These are phyloP conservation scores for Calonectria montana DNA, from an alignment of 2,329 filamentous ascomycete genomes.

Conservation along the genomic window DNA sequence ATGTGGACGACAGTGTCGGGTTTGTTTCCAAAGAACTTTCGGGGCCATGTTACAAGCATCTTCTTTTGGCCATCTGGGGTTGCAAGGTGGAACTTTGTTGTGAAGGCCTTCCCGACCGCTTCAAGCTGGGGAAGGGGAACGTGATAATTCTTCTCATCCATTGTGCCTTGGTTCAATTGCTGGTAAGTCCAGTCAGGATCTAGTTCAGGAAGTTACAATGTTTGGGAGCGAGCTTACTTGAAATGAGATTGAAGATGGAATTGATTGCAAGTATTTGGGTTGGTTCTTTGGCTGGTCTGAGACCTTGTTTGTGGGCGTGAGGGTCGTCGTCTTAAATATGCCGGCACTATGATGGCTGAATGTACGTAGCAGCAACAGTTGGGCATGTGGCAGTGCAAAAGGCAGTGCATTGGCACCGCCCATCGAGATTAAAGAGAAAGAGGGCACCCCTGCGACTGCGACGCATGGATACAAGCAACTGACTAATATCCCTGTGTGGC, in stretches of 20 bases:
- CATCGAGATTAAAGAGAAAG: neutral
- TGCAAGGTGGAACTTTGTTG: neutral
- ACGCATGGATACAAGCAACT: neutral
- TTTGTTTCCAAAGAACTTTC: slow-evolving; percentile 5
- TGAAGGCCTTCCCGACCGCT: neutral
- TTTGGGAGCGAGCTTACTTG: neutral
- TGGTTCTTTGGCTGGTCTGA: no score
- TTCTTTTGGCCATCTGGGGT: neutral
- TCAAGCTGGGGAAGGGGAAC: slow-evolving; percentile 2
- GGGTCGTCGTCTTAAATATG: neutral
- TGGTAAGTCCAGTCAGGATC: neutral
- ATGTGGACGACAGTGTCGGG: neutral
- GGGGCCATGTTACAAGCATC: neutral
- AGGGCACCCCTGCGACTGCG: neutral
- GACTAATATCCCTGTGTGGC: neutral
- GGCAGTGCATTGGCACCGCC: neutral
- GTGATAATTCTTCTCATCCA: slow-evolving; percentile 3
- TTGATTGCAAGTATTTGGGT: no score
- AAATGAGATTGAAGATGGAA: no score
- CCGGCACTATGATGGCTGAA: neutral
- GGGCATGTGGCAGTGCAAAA: slow-evolving; percentile 1
- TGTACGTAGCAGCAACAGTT: neutral
- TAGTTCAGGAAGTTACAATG: no score
- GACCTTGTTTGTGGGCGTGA: neutral
- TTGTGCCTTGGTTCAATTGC: neutral